Evolutionary conservation across 805 yeast genomes (phyloP).

Genomic region (Tetrapisispora pingtungensis): DNA sequence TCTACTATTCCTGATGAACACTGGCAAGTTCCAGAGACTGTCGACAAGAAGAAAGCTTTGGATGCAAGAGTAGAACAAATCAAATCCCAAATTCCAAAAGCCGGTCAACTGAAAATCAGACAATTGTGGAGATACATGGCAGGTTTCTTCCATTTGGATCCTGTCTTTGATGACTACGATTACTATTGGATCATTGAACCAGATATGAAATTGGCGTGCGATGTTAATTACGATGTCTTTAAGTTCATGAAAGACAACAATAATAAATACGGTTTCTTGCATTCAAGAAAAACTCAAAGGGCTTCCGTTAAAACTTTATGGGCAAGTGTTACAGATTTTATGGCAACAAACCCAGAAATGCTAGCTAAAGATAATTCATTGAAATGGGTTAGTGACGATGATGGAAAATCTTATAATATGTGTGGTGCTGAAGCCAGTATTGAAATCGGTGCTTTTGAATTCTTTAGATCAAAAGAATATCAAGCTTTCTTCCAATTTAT

Average conservation of each 20-base stretch:
- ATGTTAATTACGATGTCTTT: constrained; percentile 67
- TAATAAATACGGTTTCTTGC: constrained; percentile 65
- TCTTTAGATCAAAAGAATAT: constrained; percentile 59
- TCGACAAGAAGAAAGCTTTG: constrained; percentile 37
- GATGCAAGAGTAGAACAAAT: constrained; percentile 34
- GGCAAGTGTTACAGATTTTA: constrained; percentile 55
- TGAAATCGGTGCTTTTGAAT: constrained; percentile 77
- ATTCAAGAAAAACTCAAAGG: constrained; percentile 63
- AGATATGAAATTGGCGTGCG: constrained; percentile 50
- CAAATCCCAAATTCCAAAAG: constrained; percentile 46
- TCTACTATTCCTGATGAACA: constrained; percentile 33
- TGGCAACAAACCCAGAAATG: constrained; percentile 47
- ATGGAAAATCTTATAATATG: constrained; percentile 36
- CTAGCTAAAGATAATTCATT: constrained; percentile 43
- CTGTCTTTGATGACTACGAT: constrained; percentile 47
- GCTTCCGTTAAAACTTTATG: constrained; percentile 52
- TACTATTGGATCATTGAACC: constrained; percentile 73
- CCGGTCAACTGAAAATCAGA: constrained; percentile 53
- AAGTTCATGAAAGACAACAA: constrained; percentile 59
- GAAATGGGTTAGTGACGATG: constrained; percentile 36
- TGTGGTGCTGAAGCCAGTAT: constrained; percentile 88
- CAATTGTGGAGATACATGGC: constrained; percentile 79
- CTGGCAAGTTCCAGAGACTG: constrained; percentile 51
- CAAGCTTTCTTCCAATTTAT: constrained; percentile 48
- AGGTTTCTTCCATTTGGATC: constrained; percentile 51